These are phyloP conservation scores for Penicillium chermesinum DNA, from an alignment of 495 filamentous ascomycete species.

Conservation along the genomic window DNA sequence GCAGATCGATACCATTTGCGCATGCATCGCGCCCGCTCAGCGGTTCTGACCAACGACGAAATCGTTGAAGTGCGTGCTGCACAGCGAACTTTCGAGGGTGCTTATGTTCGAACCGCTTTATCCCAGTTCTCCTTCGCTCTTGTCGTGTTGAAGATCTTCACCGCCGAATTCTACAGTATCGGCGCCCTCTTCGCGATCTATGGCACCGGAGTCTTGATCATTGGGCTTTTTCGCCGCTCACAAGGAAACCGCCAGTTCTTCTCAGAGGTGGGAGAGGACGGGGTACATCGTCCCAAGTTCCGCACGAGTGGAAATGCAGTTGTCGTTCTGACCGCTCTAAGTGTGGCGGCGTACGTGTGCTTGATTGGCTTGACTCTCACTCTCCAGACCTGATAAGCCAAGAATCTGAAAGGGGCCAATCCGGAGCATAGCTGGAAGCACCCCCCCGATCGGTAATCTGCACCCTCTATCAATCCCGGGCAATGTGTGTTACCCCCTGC, in stretches of 20 bases:
- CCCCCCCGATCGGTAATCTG: background rate
- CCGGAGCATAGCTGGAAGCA: background rate
- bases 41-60: slow-evolving; percentile 42
- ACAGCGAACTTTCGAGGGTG: slow-evolving; percentile 63
- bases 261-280: slow-evolving; percentile 63
- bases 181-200: slow-evolving; percentile 90
- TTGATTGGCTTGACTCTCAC: slow-evolving; percentile 70
- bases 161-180: slow-evolving; percentile 87
- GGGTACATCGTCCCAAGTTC: slow-evolving; percentile 69
- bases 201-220: slow-evolving; percentile 75
- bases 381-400: slow-evolving; percentile 31
- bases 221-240: slow-evolving; percentile 74
- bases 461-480: background rate
- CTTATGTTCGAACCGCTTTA: slow-evolving; percentile 90
- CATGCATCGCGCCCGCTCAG: slow-evolving; percentile 77
- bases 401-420: background rate
- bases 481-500: slow-evolving; percentile 25
- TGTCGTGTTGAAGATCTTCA: slow-evolving; percentile 94
- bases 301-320: slow-evolving; percentile 33
- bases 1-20: slow-evolving; percentile 34
- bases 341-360: slow-evolving; percentile 69
- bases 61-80: slow-evolving; percentile 9
- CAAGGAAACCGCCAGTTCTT: slow-evolving; percentile 95
- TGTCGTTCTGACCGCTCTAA: slow-evolving; percentile 25
- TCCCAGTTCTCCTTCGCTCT: slow-evolving; percentile 93